Evolutionary conservation across 2,329 filamentous ascomycete genomes (phyloP).

Genomic region (Colletotrichum sp.): DNA sequence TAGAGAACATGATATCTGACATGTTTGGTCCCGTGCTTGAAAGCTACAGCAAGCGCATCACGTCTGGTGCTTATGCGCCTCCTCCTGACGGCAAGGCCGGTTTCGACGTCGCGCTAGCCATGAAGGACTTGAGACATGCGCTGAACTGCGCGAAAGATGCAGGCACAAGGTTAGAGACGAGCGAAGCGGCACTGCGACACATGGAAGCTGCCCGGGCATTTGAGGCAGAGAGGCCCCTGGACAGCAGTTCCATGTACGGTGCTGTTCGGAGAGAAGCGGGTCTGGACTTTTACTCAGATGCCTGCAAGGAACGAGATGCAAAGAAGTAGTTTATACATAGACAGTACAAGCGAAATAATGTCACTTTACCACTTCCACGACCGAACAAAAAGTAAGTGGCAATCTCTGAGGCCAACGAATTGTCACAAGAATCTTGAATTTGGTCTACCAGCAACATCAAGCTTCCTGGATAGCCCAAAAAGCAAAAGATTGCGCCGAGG

Average conservation of each 20-base stretch:
- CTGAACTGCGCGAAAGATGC: neutral
- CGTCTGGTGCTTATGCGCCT: constrained; percentile 28
- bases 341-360: neutral
- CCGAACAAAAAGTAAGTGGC: neutral
- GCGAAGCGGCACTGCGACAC: neutral
- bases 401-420: neutral
- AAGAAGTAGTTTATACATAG: neutral
- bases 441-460: neutral
- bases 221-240: neutral
- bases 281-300: neutral
- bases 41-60: constrained; percentile 31
- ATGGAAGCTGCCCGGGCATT: neutral
- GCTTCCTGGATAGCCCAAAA: neutral
- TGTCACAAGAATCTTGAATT: rapidly evolving
- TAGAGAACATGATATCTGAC: constrained; percentile 30
- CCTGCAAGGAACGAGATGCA: neutral
- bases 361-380: neutral
- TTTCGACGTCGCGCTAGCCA: neutral
- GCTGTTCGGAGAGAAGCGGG: neutral
- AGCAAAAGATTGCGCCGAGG: constrained; percentile 1
- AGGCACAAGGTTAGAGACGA: neutral
- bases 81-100: constrained; percentile 19
- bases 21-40: constrained; percentile 31
- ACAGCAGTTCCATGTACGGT: neutral
- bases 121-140: constrained; percentile 4